Evolutionary conservation across 75 land plant species (phyloP), one percentile per base, ranked within the genome.

Genomic region (Picea glauca): DNA sequence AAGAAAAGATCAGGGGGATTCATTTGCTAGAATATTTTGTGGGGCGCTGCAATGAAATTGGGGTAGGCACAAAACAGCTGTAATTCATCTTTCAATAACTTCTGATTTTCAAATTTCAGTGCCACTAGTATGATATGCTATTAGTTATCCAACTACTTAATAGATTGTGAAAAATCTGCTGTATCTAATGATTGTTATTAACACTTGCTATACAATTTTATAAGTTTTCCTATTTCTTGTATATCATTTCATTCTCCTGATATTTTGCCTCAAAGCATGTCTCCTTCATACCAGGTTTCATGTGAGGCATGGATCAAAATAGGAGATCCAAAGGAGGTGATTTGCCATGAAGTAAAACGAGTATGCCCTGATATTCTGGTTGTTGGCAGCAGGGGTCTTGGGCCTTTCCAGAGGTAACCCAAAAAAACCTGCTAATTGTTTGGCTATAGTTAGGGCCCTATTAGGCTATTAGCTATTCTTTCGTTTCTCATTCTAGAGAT

Each of bases 221-320:
- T 15, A 11, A 43, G 23, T 70, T 70, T 13, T 20, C 20, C 20
- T 18, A 0, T 43, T 43, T n/a, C 56, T 23, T 40, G 56, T 50
- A 50, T 50, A 9, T 50, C 12, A 43, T 40, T 43, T 12, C 43
- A 38, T 38, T 6, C 72, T 67, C 72, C 31, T 13, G 14, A 30
- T 65, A 14, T 15, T 65, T 18, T 35, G 9, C 72, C 72, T 67
- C 43, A 67, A 67, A 67, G 35, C 56, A 9, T 50, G 60, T 50
- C 54, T 77, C 13, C 40, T 18, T 75, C 35, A 23, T 76, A 66
- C 58, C 68, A 95, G 98, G 79, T 95, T 72, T 68, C 84, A 8
- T 94, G 94, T 89, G 89, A 89, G 86, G 94, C 91, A 62, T 96
- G 98, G 98, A 74, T 96, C n/a, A 88, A 85, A 85, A 86, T 60